These are phyloP conservation scores for Phyllosticta citriasiana DNA, from an alignment of 2,329 filamentous ascomycete species.

Conservation along the genomic window DNA sequence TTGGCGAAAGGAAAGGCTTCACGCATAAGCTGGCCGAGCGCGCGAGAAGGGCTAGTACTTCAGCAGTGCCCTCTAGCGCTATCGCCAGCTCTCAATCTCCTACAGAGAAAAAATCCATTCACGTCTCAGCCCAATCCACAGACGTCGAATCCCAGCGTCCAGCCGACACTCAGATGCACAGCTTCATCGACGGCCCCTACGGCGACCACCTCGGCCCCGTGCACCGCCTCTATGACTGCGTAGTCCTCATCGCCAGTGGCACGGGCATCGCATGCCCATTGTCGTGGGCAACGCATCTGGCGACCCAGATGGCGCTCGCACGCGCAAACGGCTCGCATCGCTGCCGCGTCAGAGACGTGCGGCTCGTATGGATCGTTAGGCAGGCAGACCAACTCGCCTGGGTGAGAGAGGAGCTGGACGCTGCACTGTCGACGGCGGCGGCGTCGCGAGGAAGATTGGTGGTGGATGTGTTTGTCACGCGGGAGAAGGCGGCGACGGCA, in stretches of 20 bases:
- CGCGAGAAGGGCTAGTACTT: neutral
- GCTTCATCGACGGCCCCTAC: slow-evolving; percentile 22
- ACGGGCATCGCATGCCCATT: slow-evolving; percentile 13
- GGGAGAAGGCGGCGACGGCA: neutral
- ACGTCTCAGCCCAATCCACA: neutral
- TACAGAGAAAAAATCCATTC: neutral
- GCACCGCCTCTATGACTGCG: slow-evolving; percentile 13
- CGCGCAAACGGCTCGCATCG: neutral
- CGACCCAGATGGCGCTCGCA: slow-evolving; percentile 2
- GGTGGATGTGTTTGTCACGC: slow-evolving; percentile 13
- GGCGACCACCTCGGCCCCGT: slow-evolving; percentile 13
- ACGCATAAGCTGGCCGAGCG: slow-evolving; percentile 13
- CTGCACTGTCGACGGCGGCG: neutral
- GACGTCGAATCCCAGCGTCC: slow-evolving; percentile 1
- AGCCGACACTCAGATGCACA: slow-evolving; percentile 2
- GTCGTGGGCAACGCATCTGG: slow-evolving; percentile 13
- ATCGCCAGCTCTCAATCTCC: neutral
- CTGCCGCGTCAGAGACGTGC: slow-evolving; percentile 5
- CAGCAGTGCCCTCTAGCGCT: neutral
- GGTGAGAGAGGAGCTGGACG: slow-evolving; percentile 11
- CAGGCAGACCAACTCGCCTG: slow-evolving; percentile 9
- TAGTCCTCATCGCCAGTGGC: slow-evolving; percentile 14
- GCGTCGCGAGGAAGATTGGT: slow-evolving; percentile 5
- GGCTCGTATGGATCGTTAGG: slow-evolving; percentile 14
- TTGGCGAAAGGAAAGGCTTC: slow-evolving; percentile 18